These are phyloP conservation scores for Pavlovales sp. DNA, from an alignment of 208 protist species.

Conservation along the genomic window DNA sequence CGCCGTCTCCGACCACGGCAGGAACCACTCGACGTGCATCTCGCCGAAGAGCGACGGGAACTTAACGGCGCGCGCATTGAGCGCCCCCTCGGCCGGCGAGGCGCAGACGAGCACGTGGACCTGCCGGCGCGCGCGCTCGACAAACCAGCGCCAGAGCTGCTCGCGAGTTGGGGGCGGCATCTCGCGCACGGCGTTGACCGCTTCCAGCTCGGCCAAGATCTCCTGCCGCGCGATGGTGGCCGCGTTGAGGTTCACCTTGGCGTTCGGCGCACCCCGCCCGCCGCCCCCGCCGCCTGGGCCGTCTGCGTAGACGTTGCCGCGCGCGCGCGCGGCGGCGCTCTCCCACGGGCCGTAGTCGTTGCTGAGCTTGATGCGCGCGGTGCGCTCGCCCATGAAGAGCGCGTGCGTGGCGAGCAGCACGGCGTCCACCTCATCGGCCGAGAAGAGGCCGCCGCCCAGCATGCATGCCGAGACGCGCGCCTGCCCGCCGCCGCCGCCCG, in stretches of 20 bases:
- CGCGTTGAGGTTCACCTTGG: no score
- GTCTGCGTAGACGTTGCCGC: no score
- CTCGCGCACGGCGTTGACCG: constrained; percentile 95
- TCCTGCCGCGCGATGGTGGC: constrained; percentile 53
- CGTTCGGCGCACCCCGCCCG: no score
- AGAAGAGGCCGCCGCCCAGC: constrained; percentile 97
- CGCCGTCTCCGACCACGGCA: constrained; percentile 87
- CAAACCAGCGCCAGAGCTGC: constrained; percentile 84
- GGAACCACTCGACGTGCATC: constrained; percentile 96
- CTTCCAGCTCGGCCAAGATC: constrained; percentile 89
- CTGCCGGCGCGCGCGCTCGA: constrained; percentile 82
- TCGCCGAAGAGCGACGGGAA: constrained; percentile 95
- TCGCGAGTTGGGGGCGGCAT: constrained; percentile 85
- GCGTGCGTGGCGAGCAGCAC: constrained; percentile 81
- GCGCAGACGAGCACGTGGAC: constrained; percentile 92
- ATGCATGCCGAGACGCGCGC: constrained; percentile 88
- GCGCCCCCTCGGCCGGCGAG: constrained; percentile 88
- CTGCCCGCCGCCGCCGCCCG: constrained; percentile 93
- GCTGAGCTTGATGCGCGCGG: constrained; percentile 74
- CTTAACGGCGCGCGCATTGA: constrained; percentile 86
- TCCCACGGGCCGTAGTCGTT: constrained; percentile 88
- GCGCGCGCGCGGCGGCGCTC: constrained; percentile 41
- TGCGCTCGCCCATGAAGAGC: constrained; percentile 67
- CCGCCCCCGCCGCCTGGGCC: no score
- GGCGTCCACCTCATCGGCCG: constrained; percentile 85